Conservation (phyloP, 257 asterid species). For the Nicotiana knightiana region DNA sequence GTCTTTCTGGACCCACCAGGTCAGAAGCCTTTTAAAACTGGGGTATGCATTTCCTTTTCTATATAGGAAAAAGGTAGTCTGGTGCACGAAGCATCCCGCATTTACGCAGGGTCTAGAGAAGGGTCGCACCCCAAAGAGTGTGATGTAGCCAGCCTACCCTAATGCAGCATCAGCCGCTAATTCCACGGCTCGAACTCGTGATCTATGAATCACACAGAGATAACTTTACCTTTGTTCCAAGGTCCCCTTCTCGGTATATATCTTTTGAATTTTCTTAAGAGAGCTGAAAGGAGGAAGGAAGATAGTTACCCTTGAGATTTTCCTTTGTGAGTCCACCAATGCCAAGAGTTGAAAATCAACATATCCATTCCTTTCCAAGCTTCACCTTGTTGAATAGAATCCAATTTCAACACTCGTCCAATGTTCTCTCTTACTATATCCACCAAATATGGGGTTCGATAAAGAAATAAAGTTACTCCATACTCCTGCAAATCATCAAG, state of each 20-base stretch:
- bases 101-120: no score
- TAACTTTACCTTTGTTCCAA: no score
- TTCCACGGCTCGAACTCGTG: no score
- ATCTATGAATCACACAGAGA: accelerated
- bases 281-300: neutral
- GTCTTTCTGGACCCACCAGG: no score
- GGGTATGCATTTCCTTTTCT: no score
- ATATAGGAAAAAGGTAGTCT: no score
- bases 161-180: no score
- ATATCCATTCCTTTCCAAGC: conserved; percentile 55
- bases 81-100: no score
- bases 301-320: conserved; percentile 23
- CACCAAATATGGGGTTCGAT: conserved; percentile 37
- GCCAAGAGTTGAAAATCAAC: conserved; percentile 65
- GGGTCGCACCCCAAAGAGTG: accelerated
- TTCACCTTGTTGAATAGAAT: conserved; percentile 44
- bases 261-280: neutral
- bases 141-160: no score
- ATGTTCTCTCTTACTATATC: conserved; percentile 27
- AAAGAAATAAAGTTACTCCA: conserved; percentile 17
- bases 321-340: conserved; percentile 59
- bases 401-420: conserved; percentile 44
- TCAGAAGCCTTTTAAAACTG: no score
- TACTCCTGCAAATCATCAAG: conserved; percentile 5
- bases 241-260: neutral